Evolutionary conservation across 176 grass and related monocot genomes (phyloP), one percentile per base, ranked within the genome.

Genomic region (Dactylis glomerata): DNA sequence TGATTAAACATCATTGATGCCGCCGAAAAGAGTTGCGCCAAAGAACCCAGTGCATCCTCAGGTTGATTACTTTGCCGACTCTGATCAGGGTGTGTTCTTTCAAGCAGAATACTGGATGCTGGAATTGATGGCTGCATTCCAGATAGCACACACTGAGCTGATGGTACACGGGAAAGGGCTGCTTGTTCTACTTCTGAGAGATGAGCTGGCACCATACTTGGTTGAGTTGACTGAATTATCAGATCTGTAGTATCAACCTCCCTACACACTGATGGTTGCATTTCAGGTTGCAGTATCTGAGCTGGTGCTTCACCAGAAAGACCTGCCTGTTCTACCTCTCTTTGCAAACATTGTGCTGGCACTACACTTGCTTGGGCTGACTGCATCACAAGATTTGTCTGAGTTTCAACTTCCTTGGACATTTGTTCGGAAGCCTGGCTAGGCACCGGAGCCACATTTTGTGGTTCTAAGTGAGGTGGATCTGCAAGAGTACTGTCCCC

Each of bases 1-100:
- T 89, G 79, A 83, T 81, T 79, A 59, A 82, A 89, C 82, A 94
- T 68, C 54, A 90, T 73, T 42, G 82, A 71, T 76, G 82, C 52
- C 63, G 81, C 49, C 13, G 82, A 85, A 94, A 92, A 94, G 66
- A 92, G 67, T 64, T 93, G 82, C 41, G 79, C 22, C 3, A 68
- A 40, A 61, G 63, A 69, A 88, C n/a, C 38, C 68, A 19, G 38
- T 67, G 58, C 24, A 45, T 20, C 71, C 78, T 76, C 85, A 42
- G 84, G 63, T 54, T 76, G 86, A 73, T 55, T 45, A 70, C 34
- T 75, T 86, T 28, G 31, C 67, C 50, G 79, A 75, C 57, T 61
- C 45, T 45, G 68, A 73, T 85, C 78, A 83, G 26, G 27, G 28
- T n/a, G 38, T 85, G 66, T 76, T 76, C 79, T 90, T 80, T 88